A percentile compares a stretch with the other conserved stretches of the same genome.
Evolutionary conservation across 768 basidiomycete species (phyloP).

Genomic region (Psilocybe subaeruginosa): DNA sequence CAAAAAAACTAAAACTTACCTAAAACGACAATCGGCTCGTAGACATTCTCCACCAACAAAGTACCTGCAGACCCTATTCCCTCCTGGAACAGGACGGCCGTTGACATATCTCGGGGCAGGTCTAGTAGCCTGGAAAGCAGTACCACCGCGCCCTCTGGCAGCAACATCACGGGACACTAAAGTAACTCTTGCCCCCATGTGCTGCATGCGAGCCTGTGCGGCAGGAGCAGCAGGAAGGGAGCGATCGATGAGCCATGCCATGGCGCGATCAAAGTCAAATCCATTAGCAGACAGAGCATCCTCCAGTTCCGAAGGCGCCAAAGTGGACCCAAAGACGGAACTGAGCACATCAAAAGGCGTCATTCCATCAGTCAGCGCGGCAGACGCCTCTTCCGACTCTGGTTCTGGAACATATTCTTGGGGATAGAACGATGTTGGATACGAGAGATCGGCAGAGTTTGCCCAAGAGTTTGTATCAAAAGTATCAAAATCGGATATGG

Average conservation of each 20-base stretch:
- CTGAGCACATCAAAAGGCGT: slow-evolving; percentile 96
- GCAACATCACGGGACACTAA: slow-evolving; percentile 61
- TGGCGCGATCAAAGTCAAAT: slow-evolving; percentile 95
- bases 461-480: slow-evolving; percentile 39
- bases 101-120: slow-evolving; percentile 48
- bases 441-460: slow-evolving; percentile 2
- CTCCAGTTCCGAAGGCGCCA: slow-evolving; percentile 90
- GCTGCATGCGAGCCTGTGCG: slow-evolving; percentile 50
- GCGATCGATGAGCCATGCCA: slow-evolving; percentile 92
- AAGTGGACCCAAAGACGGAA: slow-evolving; percentile 90
- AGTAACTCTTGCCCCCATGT: slow-evolving; percentile 69
- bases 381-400: slow-evolving; percentile 47
- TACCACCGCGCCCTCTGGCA: slow-evolving; percentile 40
- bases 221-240: slow-evolving; percentile 48
- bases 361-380: slow-evolving; percentile 87
- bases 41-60: slow-evolving; percentile 97
- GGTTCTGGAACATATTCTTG: slow-evolving; percentile 20
- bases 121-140: slow-evolving; percentile 33
- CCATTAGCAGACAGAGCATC: slow-evolving; percentile 87
- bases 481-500: slow-evolving; percentile 63
- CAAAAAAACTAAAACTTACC: slow-evolving; percentile 53
- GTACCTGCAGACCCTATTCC: slow-evolving; percentile 91
- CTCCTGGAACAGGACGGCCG: slow-evolving; percentile 59
- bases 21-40: slow-evolving; percentile 96
- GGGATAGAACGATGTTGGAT: background rate